phyloP scores from a whole-genome alignment of 257 asterid species.

The Sherardia arvensis region DNA sequence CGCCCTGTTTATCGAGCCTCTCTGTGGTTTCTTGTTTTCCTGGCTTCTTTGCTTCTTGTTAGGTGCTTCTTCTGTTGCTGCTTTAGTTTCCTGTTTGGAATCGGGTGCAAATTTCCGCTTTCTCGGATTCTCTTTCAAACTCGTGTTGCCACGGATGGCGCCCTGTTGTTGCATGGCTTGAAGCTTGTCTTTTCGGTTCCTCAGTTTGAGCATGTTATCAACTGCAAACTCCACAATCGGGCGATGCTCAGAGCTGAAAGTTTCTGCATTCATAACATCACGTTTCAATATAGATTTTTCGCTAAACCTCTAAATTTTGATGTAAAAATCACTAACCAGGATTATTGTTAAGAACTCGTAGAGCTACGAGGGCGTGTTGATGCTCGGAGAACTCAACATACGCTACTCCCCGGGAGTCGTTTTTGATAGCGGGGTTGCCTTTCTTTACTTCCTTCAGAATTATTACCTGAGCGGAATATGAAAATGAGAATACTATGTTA shows the following conservation, averaged over 20 bases:
- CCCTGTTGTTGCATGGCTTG: slow-evolving; percentile 43
- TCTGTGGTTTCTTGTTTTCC: slow-evolving; percentile 20
- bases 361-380: slow-evolving; percentile 95
- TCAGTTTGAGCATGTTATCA: slow-evolving; percentile 73
- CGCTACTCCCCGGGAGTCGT: slow-evolving; percentile 83
- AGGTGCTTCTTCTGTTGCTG: slow-evolving; percentile 24
- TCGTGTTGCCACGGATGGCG: slow-evolving; percentile 16
- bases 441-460: slow-evolving; percentile 56
- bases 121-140: slow-evolving; percentile 28
- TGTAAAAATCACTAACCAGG: slow-evolving; percentile 41
- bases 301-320: not conserved
- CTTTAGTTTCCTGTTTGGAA: slow-evolving; percentile 17
- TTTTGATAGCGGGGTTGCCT: slow-evolving; percentile 44
- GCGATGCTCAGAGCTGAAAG: slow-evolving; percentile 78
- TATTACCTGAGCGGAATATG: slow-evolving; percentile 44
- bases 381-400: slow-evolving; percentile 92
- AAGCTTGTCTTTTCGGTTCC: slow-evolving; percentile 58
- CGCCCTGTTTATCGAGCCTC: slow-evolving; percentile 17
- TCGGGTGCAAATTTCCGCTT: slow-evolving; percentile 42
- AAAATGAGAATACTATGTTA: not conserved
- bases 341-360: slow-evolving; percentile 90
- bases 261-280: slow-evolving; percentile 31
- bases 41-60: slow-evolving; percentile 24
- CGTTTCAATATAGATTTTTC: not conserved
- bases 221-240: slow-evolving; percentile 98